Percentiles rank a stretch among this genome's conserved stretches.
Conservation (phyloP, 148 eudicot species). For the Limonium bicolor region DNA sequence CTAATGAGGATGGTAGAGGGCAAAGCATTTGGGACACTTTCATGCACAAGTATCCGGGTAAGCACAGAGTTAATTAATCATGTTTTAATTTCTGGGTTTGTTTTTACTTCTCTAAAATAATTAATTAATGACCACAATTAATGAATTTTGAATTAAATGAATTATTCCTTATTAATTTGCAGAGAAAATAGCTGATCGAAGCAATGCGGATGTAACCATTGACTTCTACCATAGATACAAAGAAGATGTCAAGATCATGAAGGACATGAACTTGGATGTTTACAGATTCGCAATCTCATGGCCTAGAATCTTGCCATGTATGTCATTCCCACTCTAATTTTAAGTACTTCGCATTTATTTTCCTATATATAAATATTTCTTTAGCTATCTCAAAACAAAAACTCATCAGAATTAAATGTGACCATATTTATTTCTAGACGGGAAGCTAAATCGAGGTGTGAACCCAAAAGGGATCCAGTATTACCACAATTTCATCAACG, state of each 20-base stretch:
- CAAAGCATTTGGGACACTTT: slow-evolving; percentile 10
- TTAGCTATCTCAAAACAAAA: too few relatives aligned
- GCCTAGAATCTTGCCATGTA: slow-evolving; percentile 44
- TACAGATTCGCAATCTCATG: slow-evolving; percentile 52
- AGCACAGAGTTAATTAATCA: background rate
- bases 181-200: slow-evolving; percentile 2
- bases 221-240: slow-evolving; percentile 23
- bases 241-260: slow-evolving; percentile 37
- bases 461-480: slow-evolving; percentile 31
- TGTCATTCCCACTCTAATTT: background rate
- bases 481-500: slow-evolving; percentile 43
- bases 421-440: slow-evolving; percentile 19
- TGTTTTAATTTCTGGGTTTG: background rate
- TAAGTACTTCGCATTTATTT: background rate
- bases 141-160: background rate
- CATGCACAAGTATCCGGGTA: slow-evolving; percentile 4
- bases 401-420: too few relatives aligned
- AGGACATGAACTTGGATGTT: slow-evolving; percentile 32
- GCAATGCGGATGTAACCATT: slow-evolving; percentile 16
- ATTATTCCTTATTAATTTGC: background rate
- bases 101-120: background rate
- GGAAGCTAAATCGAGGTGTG: slow-evolving; percentile 15
- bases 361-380: too few relatives aligned
- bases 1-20: slow-evolving; percentile 11
- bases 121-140: too few relatives aligned